Conservation (phyloP, 805 yeast species). For the Lachancea cidri region DNA sequence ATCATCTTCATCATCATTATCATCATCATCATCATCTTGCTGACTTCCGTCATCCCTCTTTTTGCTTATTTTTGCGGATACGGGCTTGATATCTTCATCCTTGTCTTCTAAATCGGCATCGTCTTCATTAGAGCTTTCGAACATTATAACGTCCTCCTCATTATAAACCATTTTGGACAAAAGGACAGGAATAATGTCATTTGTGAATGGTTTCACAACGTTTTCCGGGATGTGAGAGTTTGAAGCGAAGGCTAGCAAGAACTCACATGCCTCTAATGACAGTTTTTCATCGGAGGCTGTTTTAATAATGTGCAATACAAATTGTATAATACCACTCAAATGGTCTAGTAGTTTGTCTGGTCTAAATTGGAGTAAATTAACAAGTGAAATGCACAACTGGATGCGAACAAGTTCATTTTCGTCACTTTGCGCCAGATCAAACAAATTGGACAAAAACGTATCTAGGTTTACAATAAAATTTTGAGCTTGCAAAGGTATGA, state of each 20-base stretch:
- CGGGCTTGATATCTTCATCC: slow-evolving; percentile 84
- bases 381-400: slow-evolving; percentile 73
- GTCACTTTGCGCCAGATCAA: slow-evolving; percentile 58
- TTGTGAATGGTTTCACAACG: slow-evolving; percentile 52
- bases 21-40: slow-evolving; percentile 59
- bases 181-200: slow-evolving; percentile 67
- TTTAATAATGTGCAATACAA: slow-evolving; percentile 73
- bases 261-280: slow-evolving; percentile 90
- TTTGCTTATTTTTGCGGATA: slow-evolving; percentile 60
- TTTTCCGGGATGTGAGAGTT: slow-evolving; percentile 48
- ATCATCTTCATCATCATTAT: slow-evolving; percentile 68
- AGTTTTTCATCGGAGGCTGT: slow-evolving; percentile 58
- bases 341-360: slow-evolving; percentile 81
- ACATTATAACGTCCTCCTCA: slow-evolving; percentile 66
- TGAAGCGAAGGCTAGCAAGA: slow-evolving; percentile 70
- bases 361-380: slow-evolving; percentile 62
- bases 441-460: slow-evolving; percentile 56
- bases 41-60: slow-evolving; percentile 44
- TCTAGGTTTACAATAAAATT: slow-evolving; percentile 61
- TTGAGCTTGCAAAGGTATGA: slow-evolving; percentile 66
- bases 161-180: slow-evolving; percentile 82
- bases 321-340: slow-evolving; percentile 78
- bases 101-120: slow-evolving; percentile 75
- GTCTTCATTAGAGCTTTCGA: slow-evolving; percentile 58
- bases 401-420: slow-evolving; percentile 55